Evolutionary conservation across 2,329 filamentous ascomycete species (phyloP), one percentile per base, ranked within the genome.

Genomic region (Elsinoe arachidis): DNA sequence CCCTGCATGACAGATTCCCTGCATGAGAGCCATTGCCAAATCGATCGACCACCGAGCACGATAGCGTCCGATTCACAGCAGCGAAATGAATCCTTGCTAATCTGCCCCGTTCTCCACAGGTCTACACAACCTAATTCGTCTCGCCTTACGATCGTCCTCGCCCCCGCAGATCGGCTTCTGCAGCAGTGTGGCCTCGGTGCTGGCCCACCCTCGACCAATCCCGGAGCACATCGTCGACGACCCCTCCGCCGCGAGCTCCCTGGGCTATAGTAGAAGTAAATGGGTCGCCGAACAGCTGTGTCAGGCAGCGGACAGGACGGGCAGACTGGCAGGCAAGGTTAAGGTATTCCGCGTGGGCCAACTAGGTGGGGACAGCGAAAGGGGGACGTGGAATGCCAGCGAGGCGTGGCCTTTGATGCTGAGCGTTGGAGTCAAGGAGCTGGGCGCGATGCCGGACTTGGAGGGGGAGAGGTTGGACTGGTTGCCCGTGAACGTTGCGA

Each of bases 201-300:
- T 74, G 33, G 43, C 61, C 35, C 38, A 57, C 21, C n/a, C 54
- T n/a, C 37, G 60, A 9, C 62, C 60, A 2, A 73, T 80, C 23
- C 67, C 69, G 1, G 79, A 82, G 62, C 52, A 52, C 2, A 64
- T 77, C 2, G 70, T 76, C 1, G 55, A 63, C 1, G 64, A 76
- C 23, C 75, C 78, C 1, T 62, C 65, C 2, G 68, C 74, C 35
- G 74, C 78, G 1, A 75, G 75, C 1, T 65, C 72, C 0, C 69
- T 81, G 4, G 81, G 81, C 3, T 84, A 84, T 62, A 76, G 78
- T 1, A 73, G 73, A 26, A 82, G 78, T 1, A 78, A 81, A 68
- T 82, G 80, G 80, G 78, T 82, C 1, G 80, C 79, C 1, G 81
- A 84, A 68, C 70, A 71, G 15, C 75, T 82, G 9, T 82, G 79